These are phyloP conservation scores for Hymenoscyphus fraxineus DNA, from an alignment of 2,329 filamentous ascomycete species.

Conservation along the genomic window DNA sequence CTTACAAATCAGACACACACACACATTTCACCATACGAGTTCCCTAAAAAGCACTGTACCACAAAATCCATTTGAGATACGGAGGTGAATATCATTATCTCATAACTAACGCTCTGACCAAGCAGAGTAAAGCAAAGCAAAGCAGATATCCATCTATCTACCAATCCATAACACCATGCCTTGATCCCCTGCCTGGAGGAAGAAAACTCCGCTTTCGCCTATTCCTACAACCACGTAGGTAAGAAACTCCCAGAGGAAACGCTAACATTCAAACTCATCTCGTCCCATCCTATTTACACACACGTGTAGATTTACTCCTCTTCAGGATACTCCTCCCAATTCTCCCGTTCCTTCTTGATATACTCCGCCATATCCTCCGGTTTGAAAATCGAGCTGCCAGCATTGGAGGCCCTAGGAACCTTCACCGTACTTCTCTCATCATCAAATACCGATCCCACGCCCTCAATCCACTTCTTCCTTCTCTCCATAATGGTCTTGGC, in stretches of 20 bases:
- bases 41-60: no score
- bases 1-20: no score
- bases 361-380: slow-evolving; percentile 67
- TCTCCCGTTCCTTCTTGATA: slow-evolving; percentile 77
- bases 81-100: no score
- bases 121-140: no score
- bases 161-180: no score
- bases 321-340: slow-evolving; percentile 63
- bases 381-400: slow-evolving; percentile 68
- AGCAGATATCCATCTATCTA: no score
- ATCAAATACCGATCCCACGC: slow-evolving; percentile 85
- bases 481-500: slow-evolving; percentile 92
- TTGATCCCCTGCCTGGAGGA: no score
- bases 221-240: neutral
- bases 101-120: no score
- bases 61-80: no score
- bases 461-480: slow-evolving; percentile 82
- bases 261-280: neutral
- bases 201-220: neutral
- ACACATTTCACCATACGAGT: no score
- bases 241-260: neutral
- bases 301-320: slow-evolving; percentile 27
- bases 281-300: neutral
- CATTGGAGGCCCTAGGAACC: slow-evolving; percentile 65
- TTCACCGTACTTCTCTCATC: slow-evolving; percentile 66